Base-by-base conservation (phyloP, 1,284 basidiomycete genomes). In the Ceratobasidium sp. region DNA sequence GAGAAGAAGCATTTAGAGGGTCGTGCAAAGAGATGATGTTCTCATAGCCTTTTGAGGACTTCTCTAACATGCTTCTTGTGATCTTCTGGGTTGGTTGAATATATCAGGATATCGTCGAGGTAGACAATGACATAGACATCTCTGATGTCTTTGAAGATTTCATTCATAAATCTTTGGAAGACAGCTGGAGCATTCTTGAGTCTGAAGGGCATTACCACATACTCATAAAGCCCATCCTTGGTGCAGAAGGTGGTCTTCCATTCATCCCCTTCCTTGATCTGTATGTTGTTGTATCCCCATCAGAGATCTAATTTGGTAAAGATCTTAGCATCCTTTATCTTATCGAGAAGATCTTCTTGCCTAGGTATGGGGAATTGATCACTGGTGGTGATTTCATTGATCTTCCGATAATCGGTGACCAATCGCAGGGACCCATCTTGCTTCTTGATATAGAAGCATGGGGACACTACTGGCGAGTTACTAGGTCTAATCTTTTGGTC, bases 31-130 rank as follows among this genome's bases (percentile, higher is more conserved):
- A n/a, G n/a, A n/a, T n/a, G n/a, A n/a, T 56, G n/a, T 56, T 24
- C 22, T 16, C 14, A 6, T 0, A 87, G 80, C 1, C 79, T 65
- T 9, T 81, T 58, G 5, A 87, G 79, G 1, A 87, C 83, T 72
- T 78, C 71, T 71, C 74, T 56, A 0, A 84, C 80, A 37, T 82
- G 79, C 4, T 73, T 14, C 1, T 76, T 29, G 62, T 84, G 81
- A 0, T 81, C 79, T n/a, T 64, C 61, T 14, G n/a, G 31, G 0
- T 41, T 51, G 13, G 71, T 29, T 2, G 72, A 74, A 19, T 43
- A 74, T 0, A 73, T 39, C 1, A 76, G 39, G 14, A 71, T 76
- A 34, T 76, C 61, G 56, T 77, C 62, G 1, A 77, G 41, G 53
- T 76, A 76, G 9, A 75, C 62, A 22, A 77, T 39, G 7, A 61